Conservation (phyloP, 768 basidiomycete species). For the Amanita rimosa region DNA sequence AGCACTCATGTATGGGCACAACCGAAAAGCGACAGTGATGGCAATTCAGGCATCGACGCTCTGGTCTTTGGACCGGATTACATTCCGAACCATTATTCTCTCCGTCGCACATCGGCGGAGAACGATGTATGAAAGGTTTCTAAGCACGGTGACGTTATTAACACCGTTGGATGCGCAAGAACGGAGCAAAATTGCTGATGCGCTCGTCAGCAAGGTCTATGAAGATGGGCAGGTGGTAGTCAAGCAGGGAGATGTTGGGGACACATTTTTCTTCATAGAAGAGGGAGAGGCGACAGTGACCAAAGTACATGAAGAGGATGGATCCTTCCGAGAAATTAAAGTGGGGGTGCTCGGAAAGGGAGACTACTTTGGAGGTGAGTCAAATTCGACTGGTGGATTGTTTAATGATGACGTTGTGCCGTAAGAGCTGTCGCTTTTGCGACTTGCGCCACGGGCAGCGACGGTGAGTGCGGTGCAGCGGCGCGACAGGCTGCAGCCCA, state of each 20-base stretch:
- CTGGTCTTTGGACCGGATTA: conserved; percentile 95
- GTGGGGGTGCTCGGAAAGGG: conserved; percentile 79
- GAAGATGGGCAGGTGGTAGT: conserved; percentile 83
- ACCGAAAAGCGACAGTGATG: conserved; percentile 88
- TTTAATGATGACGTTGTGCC: conserved; percentile 1
- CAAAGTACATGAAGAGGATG: conserved; percentile 57
- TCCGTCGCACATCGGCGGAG: conserved; percentile 85
- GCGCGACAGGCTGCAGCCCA: conserved; percentile 34
- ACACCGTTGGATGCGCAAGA: conserved; percentile 80
- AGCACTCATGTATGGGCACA: conserved; percentile 96
- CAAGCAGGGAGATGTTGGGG: conserved; percentile 87
- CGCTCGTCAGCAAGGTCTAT: conserved; percentile 75
- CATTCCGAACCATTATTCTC: conserved; percentile 95
- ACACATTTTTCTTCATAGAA: conserved; percentile 97
- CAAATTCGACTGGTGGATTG: not conserved
- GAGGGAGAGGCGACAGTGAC: conserved; percentile 85
- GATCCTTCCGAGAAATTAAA: conserved; percentile 47
- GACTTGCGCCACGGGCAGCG: conserved; percentile 86
- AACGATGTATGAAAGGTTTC: conserved; percentile 94
- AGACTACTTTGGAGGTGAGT: conserved; percentile 95
- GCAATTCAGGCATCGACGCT: conserved; percentile 74
- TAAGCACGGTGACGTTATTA: conserved; percentile 82
- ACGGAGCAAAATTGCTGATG: conserved; percentile 95
- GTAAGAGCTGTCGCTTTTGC: conserved; percentile 86
- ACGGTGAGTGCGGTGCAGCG: conserved; percentile 78